Evolutionary conservation across 2,329 filamentous ascomycete genomes (phyloP), one percentile per base, ranked within the genome.

Genomic region (Penicillium sp.): DNA sequence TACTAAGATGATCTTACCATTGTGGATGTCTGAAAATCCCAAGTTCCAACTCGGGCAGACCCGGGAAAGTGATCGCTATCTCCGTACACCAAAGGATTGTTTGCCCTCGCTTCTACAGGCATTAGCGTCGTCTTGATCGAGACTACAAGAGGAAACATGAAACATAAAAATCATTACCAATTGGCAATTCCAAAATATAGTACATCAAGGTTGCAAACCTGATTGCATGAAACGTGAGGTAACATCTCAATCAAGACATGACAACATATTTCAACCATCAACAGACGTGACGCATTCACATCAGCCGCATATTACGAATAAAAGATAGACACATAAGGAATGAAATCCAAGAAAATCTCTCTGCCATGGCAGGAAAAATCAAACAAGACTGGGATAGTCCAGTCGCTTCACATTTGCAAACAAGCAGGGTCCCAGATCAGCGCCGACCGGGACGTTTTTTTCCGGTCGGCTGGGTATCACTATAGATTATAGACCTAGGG

Each of bases 401-500:
- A 10, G 21, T 18, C 36, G 13, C 18, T 39, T 39, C 36, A 21
- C 36, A 21, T 21, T 21, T 23, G 21, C 36, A 38, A 42, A 56
- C 18, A 51, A 42, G 34, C 38, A 56, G 18, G 18, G 24, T 31
- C 29, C 57, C 49, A 50, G 47, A 56, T 53, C 47, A 44, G 45
- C 50, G 59, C 52, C 52, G 29, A 23, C 28, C 26, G 26, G 26
- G 6, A 21, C 23, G 44, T 48, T 28, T 10, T 23, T 42, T 38
- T 33, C 44, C 45, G 38, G 21, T 36, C 28, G 50, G 42, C 46
- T 45, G 60, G 61, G 61, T 64, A 64, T 64, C 61, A 64, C 33
- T n/a, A 28, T 42, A 23, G 8, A 51, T 42, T 42, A 42, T 16
- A 47, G 45, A 46, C 36, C 26, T 7, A 8, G 7, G 28, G 28